These are phyloP conservation scores for Pseudozyma sp. DNA, from an alignment of 1,284 basidiomycete species.

Conservation along the genomic window DNA sequence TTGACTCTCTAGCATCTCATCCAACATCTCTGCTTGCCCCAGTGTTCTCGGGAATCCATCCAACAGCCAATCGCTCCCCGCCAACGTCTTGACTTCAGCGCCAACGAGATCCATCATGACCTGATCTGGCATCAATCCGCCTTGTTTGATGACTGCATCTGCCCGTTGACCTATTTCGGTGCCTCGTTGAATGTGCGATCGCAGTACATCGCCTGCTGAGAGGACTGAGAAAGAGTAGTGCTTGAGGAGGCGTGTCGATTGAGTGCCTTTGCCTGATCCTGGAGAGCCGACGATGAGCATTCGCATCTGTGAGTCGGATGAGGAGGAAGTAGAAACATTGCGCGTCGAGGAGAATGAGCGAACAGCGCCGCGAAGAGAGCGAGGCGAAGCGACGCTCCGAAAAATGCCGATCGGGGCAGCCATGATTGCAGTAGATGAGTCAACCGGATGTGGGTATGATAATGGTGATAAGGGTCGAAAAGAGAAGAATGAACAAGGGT, in stretches of 20 bases:
- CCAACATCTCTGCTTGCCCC: slow-evolving; percentile 86
- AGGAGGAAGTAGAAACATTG: not conserved
- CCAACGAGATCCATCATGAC: slow-evolving; percentile 65
- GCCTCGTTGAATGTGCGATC: slow-evolving; percentile 53
- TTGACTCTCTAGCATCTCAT: slow-evolving; percentile 70
- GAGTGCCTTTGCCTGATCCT: slow-evolving; percentile 67
- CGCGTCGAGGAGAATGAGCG: slow-evolving; percentile 12
- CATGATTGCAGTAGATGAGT: too few relatives aligned
- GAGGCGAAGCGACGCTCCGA: not conserved
- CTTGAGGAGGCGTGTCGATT: slow-evolving; percentile 55
- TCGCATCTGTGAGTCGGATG: slow-evolving; percentile 46
- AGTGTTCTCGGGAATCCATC: slow-evolving; percentile 97
- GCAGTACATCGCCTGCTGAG: slow-evolving; percentile 63
- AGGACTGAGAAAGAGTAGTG: slow-evolving; percentile 47
- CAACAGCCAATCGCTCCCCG: slow-evolving; percentile 81
- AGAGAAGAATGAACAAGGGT: not conserved
- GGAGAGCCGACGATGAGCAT: slow-evolving; percentile 66
- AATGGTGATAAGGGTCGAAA: not conserved
- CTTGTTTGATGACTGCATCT: slow-evolving; percentile 54
- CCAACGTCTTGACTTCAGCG: slow-evolving; percentile 40
- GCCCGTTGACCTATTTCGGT: slow-evolving; percentile 60
- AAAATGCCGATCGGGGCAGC: not conserved
- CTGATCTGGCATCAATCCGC: slow-evolving; percentile 65
- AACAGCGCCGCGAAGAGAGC: not conserved
- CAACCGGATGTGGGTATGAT: too few relatives aligned